Evolutionary conservation across 495 filamentous ascomycete genomes (phyloP).

Genomic region (Aspergillus funiculosus): DNA sequence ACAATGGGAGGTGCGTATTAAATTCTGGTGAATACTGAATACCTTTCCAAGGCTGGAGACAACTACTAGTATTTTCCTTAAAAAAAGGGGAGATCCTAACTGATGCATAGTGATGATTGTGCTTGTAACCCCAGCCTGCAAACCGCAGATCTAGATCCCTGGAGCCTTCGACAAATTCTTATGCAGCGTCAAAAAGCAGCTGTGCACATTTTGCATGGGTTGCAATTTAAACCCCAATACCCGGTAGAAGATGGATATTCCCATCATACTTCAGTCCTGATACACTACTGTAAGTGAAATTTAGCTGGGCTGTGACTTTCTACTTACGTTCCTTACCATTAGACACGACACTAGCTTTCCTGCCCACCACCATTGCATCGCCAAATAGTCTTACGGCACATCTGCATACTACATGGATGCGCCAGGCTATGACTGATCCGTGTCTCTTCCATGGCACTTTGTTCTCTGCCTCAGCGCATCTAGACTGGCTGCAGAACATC

Average conservation of each 20-base stretch:
- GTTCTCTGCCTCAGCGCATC: not conserved
- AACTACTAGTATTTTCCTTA: not conserved
- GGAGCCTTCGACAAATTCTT: too few species aligned
- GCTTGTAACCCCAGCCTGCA: too few species aligned
- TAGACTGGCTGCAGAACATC: not conserved
- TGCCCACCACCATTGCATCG: not conserved
- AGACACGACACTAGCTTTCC: not conserved
- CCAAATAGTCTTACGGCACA: not conserved
- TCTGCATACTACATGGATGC: conserved; percentile 1
- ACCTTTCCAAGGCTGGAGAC: too few species aligned
- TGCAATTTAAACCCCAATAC: not conserved
- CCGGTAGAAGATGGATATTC: not conserved
- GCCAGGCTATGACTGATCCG: not conserved
- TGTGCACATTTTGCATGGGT: not conserved
- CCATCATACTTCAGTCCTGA: not conserved
- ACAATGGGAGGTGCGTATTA: too few species aligned
- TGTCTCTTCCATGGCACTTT: conserved; percentile 4
- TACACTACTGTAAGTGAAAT: not conserved
- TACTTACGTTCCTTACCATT: too few species aligned
- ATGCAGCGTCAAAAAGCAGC: too few species aligned
- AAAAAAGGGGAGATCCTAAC: too few species aligned
- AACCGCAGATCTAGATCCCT: too few species aligned
- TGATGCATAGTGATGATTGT: too few species aligned
- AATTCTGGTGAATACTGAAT: too few species aligned
- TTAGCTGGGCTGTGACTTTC: too few species aligned